Conservation (phyloP, 305 asterid genomes). For the Petunia hybrid region DNA sequence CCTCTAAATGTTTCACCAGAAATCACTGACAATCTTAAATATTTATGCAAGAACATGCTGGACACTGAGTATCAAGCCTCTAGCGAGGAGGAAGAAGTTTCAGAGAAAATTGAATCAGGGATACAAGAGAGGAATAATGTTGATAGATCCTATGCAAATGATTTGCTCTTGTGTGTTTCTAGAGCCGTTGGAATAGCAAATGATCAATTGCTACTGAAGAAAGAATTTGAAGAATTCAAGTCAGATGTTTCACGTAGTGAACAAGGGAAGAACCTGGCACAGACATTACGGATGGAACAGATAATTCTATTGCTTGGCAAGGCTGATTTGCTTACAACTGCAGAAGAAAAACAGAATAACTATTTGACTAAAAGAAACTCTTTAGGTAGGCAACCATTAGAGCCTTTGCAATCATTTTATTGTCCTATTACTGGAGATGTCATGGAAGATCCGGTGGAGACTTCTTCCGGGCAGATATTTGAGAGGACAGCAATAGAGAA, state of each 20-base stretch:
- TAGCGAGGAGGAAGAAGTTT: constrained; percentile 45
- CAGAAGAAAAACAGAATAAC: constrained; percentile 48
- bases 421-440: constrained; percentile 57
- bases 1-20: constrained; percentile 36
- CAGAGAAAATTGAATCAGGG: constrained; percentile 49
- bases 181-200: constrained; percentile 44
- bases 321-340: constrained; percentile 50
- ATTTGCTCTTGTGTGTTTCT: constrained; percentile 48
- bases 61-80: constrained; percentile 42
- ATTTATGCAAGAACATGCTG: constrained; percentile 46
- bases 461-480: constrained; percentile 51
- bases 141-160: constrained; percentile 51
- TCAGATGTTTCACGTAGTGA: constrained; percentile 35
- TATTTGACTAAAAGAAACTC: constrained; percentile 52
- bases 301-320: constrained; percentile 45
- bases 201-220: constrained; percentile 41
- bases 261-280: constrained; percentile 36
- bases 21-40: constrained; percentile 37
- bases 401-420: constrained; percentile 55
- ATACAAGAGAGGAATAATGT: constrained; percentile 44
- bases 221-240: constrained; percentile 46
- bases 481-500: constrained; percentile 54
- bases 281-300: constrained; percentile 56
- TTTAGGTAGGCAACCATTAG: constrained; percentile 51
- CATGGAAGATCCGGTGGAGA: constrained; percentile 61